A percentile compares a stretch with the other conserved stretches of the same genome.
These are phyloP conservation scores for Trametes versicolor DNA, from an alignment of 1,284 basidiomycete genomes.

Conservation along the genomic window DNA sequence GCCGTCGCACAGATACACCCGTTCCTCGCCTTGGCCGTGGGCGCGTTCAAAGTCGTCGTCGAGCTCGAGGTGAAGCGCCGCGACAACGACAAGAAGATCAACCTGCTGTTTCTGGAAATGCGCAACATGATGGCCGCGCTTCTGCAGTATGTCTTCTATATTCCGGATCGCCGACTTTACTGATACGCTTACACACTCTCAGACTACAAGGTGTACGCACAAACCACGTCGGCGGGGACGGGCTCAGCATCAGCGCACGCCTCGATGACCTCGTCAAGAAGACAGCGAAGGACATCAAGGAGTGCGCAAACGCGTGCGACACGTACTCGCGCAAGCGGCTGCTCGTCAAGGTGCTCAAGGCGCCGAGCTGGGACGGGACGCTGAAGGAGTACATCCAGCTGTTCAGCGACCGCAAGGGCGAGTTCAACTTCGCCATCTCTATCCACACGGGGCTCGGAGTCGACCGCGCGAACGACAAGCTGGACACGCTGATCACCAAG, in stretches of 20 bases:
- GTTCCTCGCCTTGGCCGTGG: conserved; percentile 49
- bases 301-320: conserved; percentile 46
- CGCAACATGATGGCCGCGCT: conserved; percentile 55
- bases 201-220: conserved; percentile 7
- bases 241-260: conserved; percentile 32
- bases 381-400: conserved; percentile 46
- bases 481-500: conserved; percentile 38
- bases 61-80: conserved; percentile 51
- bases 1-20: conserved; percentile 41
- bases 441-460: conserved; percentile 48
- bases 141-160: conserved; percentile 47
- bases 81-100: conserved; percentile 54
- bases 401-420: conserved; percentile 47
- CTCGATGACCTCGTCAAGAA: conserved; percentile 31
- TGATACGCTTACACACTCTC: background rate
- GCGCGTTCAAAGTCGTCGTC: conserved; percentile 54
- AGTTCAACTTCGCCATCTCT: conserved; percentile 45
- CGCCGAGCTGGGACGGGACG: conserved; percentile 48
- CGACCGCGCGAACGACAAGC: conserved; percentile 45
- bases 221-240: conserved; percentile 31
- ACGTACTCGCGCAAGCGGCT: conserved; percentile 44
- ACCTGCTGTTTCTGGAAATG: conserved; percentile 54
- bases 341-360: conserved; percentile 50
- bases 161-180: conserved; percentile 28
- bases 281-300: conserved; percentile 44